Evolutionary conservation across 192 early-diverging fungal species (phyloP).

Genomic region (Backusella psychrophila): DNA sequence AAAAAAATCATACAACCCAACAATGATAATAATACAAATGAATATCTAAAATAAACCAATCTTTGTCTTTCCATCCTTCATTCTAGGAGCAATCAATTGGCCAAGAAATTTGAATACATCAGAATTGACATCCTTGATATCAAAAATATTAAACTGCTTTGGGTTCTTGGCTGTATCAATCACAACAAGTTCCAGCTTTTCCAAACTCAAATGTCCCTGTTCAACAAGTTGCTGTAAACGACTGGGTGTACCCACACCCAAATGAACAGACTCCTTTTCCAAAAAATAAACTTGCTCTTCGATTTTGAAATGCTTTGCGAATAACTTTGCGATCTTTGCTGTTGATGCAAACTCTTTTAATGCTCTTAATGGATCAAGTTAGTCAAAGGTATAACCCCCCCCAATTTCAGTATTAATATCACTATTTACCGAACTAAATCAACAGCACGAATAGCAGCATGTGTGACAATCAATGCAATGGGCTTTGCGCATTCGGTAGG

Average conservation of each 20-base stretch:
- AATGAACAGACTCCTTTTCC: slow-evolving; percentile 44
- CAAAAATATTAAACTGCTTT: slow-evolving; percentile 60
- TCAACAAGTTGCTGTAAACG: slow-evolving; percentile 60
- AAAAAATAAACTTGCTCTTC: slow-evolving; percentile 63
- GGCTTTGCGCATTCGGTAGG: slow-evolving; percentile 44
- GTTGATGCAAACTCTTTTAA: slow-evolving; percentile 53
- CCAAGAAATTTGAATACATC: slow-evolving; percentile 54
- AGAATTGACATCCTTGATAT: slow-evolving; percentile 56
- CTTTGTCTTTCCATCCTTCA: slow-evolving; percentile 30
- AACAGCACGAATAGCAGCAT: slow-evolving; percentile 61
- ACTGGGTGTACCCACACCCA: slow-evolving; percentile 72
- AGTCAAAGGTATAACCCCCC: background rate
- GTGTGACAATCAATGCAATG: slow-evolving; percentile 54
- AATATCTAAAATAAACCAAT: slow-evolving; percentile 28
- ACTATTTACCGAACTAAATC: slow-evolving; percentile 47
- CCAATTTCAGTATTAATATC: background rate
- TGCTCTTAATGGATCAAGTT: slow-evolving; percentile 13
- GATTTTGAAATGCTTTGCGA: slow-evolving; percentile 77
- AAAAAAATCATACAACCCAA: background rate
- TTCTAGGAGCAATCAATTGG: slow-evolving; percentile 15
- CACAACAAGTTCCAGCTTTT: slow-evolving; percentile 58
- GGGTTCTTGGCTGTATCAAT: slow-evolving; percentile 57
- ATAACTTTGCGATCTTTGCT: slow-evolving; percentile 66
- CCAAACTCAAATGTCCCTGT: slow-evolving; percentile 52
- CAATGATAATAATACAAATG: background rate